Evolutionary conservation across 2,329 filamentous ascomycete species (phyloP).

Genomic region (Zalaria obscura): DNA sequence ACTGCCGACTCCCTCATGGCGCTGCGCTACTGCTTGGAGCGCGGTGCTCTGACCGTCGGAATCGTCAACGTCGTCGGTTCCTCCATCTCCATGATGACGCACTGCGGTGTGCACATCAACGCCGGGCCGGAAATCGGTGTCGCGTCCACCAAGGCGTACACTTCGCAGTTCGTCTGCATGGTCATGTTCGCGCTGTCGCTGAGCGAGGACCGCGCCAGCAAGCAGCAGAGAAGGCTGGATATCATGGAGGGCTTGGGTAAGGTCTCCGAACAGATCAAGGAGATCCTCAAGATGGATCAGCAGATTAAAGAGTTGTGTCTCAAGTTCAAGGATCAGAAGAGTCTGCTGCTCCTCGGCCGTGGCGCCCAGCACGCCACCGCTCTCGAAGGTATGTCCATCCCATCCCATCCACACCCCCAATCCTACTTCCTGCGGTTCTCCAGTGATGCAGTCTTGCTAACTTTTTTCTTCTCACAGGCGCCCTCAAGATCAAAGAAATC

Average conservation of each 20-base stretch:
- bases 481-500: conserved; percentile 99
- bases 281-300: conserved; percentile 81
- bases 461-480: conserved; percentile 33
- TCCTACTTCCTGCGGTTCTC: no score
- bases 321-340: conserved; percentile 97
- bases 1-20: conserved; percentile 96
- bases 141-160: conserved; percentile 98
- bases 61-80: conserved; percentile 98
- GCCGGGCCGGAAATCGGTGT: conserved; percentile 98
- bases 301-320: conserved; percentile 89
- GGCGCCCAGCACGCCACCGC: conserved; percentile 95
- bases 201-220: conserved; percentile 91
- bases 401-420: not conserved
- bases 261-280: conserved; percentile 81
- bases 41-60: conserved; percentile 90
- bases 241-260: conserved; percentile 88
- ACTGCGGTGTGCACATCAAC: conserved; percentile 99
- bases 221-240: conserved; percentile 79
- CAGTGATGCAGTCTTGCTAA: no score
- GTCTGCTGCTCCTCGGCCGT: conserved; percentile 79
- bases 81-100: conserved; percentile 94
- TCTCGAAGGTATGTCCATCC: conserved; percentile 52
- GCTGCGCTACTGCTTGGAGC: conserved; percentile 93
- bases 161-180: conserved; percentile 98
- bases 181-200: conserved; percentile 98